Conservation (phyloP, 441 rosid genomes). For the Syzygium syzygioides region DNA sequence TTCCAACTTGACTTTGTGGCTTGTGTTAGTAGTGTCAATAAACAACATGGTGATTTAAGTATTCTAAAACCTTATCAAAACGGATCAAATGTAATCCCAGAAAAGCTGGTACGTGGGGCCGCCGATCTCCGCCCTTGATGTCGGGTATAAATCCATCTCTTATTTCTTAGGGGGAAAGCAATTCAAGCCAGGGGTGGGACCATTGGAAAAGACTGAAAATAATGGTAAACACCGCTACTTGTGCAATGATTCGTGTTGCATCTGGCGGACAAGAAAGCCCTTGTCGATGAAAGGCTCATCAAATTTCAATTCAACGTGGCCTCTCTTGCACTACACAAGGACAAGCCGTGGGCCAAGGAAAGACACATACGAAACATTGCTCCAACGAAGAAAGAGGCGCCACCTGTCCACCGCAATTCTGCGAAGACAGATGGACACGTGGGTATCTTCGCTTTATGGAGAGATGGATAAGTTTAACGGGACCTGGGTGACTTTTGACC, state of each 20-base stretch:
- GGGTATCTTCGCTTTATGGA: background rate
- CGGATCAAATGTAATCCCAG: background rate
- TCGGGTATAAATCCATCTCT: background rate
- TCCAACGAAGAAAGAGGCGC: background rate
- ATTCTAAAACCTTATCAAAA: no score
- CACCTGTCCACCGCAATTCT: background rate
- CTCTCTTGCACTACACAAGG: background rate
- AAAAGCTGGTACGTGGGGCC: background rate
- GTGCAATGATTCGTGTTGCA: background rate
- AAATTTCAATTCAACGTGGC: slow-evolving; percentile 15
- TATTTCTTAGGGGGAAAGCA: background rate
- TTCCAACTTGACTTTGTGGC: background rate
- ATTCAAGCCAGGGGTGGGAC: background rate
- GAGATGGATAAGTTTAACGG: background rate
- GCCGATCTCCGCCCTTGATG: background rate
- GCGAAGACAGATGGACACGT: background rate
- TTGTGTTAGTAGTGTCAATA: background rate
- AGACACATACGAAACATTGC: background rate
- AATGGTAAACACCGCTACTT: background rate
- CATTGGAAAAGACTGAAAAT: background rate
- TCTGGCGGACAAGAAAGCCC: background rate
- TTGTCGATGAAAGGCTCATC: background rate
- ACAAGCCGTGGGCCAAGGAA: background rate
- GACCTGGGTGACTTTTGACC: background rate
- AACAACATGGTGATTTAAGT: background rate